phyloP scores from a whole-genome alignment of 306 rosid genomes.

The Betula pendula region DNA sequence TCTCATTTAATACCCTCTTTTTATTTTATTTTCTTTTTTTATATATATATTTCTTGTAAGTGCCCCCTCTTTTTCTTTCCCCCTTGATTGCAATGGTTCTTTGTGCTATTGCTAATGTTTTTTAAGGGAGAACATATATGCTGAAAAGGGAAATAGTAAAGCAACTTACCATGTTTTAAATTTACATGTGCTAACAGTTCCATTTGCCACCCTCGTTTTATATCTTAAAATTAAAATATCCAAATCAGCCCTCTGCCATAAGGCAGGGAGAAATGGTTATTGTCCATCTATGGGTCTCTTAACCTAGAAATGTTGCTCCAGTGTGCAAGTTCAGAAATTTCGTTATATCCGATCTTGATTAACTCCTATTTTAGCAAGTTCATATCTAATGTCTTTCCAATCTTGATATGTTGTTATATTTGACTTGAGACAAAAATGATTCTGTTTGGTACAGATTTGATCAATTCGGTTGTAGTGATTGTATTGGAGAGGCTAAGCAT shows the following conservation, averaged over 20 bases:
- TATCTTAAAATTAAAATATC: not conserved
- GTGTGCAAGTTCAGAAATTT: not conserved
- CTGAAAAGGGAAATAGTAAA: not conserved
- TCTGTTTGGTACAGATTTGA: slow-evolving; percentile 40
- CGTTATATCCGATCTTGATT: not conserved
- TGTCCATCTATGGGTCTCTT: not conserved
- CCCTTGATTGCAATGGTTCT: not conserved
- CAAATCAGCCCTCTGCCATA: not conserved
- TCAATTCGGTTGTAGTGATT: slow-evolving; percentile 39
- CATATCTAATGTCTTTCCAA: slow-evolving; percentile 9
- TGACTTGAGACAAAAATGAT: slow-evolving; percentile 16
- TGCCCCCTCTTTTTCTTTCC: too few relatives aligned
- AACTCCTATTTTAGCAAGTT: not conserved
- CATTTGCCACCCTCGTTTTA: not conserved
- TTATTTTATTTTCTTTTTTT: not conserved
- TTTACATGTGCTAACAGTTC: not conserved
- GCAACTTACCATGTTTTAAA: not conserved
- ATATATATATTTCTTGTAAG: too few relatives aligned
- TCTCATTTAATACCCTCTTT: not conserved
- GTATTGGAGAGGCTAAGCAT: slow-evolving; percentile 43
- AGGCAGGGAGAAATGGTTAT: not conserved
- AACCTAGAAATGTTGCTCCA: not conserved
- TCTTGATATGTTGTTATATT: slow-evolving; percentile 22
- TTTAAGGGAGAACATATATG: not conserved
- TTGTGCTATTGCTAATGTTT: not conserved